phyloP scores from a whole-genome alignment of 495 filamentous ascomycete genomes.

The Neurospora sp. region DNA sequence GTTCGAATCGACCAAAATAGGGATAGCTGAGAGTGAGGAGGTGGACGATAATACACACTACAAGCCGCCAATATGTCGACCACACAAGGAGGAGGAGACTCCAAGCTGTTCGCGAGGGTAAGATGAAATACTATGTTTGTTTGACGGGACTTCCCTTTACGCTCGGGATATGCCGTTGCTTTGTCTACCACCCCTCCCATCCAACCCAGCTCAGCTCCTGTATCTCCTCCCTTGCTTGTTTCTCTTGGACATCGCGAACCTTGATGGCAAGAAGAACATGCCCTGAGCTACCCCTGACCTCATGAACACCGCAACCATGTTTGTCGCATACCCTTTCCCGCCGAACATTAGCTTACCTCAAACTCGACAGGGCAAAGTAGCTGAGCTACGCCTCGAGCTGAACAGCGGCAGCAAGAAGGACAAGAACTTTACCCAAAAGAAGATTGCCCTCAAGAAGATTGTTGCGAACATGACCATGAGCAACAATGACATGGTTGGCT shows the following conservation, averaged over 20 bases:
- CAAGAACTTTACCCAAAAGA: constrained; percentile 94
- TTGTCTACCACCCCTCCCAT: background rate
- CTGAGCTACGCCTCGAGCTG: constrained; percentile 90
- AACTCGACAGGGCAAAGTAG: constrained; percentile 83
- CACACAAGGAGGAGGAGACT: constrained; percentile 74
- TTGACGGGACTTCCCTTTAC: background rate
- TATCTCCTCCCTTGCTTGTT: background rate
- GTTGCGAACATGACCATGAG: constrained; percentile 99
- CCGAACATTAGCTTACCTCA: constrained; percentile 28
- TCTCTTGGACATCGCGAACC: constrained; percentile 1
- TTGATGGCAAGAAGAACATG: constrained; percentile 8
- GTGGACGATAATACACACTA: background rate
- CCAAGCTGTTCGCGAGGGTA: constrained; percentile 99
- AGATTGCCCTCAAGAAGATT: constrained; percentile 98
- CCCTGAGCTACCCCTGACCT: constrained; percentile 11
- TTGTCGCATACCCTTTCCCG: constrained; percentile 36
- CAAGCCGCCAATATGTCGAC: constrained; percentile 48
- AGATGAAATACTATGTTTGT: constrained; percentile 30
- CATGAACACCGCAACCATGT: constrained; percentile 28
- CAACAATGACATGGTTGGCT: constrained; percentile 98
- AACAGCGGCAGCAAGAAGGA: constrained; percentile 93
- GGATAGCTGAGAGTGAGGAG: background rate
- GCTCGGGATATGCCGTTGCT: background rate
- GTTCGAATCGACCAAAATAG: background rate
- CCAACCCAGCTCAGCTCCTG: background rate